Evolutionary conservation across 768 basidiomycete genomes (phyloP).

Genomic region (Leccinum fibrillosum): DNA sequence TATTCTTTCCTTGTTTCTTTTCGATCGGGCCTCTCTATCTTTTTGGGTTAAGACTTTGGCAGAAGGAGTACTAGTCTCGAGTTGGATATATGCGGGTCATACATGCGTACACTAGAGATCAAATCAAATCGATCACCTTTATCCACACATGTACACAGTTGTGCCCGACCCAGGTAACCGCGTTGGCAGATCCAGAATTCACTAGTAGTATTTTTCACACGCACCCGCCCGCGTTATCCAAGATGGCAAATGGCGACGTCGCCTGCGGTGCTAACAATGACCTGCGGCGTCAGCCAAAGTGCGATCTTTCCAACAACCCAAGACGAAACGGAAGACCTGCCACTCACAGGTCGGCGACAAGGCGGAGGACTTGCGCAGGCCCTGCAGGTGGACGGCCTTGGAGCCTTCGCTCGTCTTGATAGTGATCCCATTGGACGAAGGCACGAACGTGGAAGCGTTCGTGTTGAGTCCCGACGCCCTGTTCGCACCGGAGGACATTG

Average conservation of each 20-base stretch:
- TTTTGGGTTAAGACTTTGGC: neutral
- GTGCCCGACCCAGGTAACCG: neutral
- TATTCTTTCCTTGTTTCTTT: neutral
- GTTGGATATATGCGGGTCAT: neutral
- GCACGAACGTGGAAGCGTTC: conserved; percentile 26
- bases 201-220: conserved; percentile 2
- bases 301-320: neutral
- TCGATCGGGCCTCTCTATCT: neutral
- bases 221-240: conserved; percentile 20
- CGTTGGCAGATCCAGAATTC: neutral
- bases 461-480: conserved; percentile 16
- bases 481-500: neutral
- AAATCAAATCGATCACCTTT: neutral
- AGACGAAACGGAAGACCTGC: neutral
- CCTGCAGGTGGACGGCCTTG: conserved; percentile 11
- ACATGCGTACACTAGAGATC: neutral
- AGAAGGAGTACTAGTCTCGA: neutral
- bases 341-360: conserved; percentile 26
- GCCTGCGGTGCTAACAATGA: conserved; percentile 19
- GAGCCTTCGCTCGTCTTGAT: conserved; percentile 22
- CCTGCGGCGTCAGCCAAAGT: conserved; percentile 1
- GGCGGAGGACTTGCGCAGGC: conserved; percentile 13
- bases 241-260: conserved; percentile 25
- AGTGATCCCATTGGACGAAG: conserved; percentile 12
- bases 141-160: neutral